Evolutionary conservation across 2,329 filamentous ascomycete genomes (phyloP).

Genomic region (Fusarium tuaranense): DNA sequence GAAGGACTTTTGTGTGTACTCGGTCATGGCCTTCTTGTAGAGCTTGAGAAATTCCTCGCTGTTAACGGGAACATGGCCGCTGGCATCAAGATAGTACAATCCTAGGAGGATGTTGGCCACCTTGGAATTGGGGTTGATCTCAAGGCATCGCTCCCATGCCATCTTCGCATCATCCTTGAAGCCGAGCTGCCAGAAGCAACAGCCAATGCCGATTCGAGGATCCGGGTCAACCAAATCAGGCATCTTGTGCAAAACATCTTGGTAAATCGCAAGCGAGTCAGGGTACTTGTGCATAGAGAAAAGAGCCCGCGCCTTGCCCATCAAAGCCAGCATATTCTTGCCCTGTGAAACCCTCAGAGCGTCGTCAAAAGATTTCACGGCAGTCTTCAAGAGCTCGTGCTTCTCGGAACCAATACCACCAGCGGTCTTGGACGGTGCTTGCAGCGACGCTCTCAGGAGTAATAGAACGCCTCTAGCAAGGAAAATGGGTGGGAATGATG

Average conservation of each 20-base stretch:
- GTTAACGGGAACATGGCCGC: constrained; percentile 83
- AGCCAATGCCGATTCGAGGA: constrained; percentile 94
- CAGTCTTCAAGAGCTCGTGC: constrained; percentile 83
- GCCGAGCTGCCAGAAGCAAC: constrained; percentile 96
- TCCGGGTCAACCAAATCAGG: constrained; percentile 92
- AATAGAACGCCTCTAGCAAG: constrained; percentile 91
- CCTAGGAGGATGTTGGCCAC: constrained; percentile 91
- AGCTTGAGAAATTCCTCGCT: constrained; percentile 86
- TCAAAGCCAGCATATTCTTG: constrained; percentile 90
- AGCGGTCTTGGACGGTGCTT: constrained; percentile 77
- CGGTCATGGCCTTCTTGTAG: constrained; percentile 94
- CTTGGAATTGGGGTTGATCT: constrained; percentile 86
- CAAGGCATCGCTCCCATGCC: constrained; percentile 90
- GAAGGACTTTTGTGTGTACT: constrained; percentile 93
- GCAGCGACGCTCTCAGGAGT: constrained; percentile 87
- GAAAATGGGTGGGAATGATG: constrained; percentile 90
- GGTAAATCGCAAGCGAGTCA: constrained; percentile 86
- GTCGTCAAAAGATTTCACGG: constrained; percentile 94
- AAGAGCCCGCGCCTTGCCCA: constrained; percentile 88
- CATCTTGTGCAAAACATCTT: constrained; percentile 86
- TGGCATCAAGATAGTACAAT: constrained; percentile 89
- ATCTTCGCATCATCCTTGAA: constrained; percentile 92
- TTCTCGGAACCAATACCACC: constrained; percentile 77
- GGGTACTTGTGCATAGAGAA: constrained; percentile 89
- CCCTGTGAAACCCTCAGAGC: constrained; percentile 85